Percentiles rank a stretch among this genome's conserved stretches.
These are phyloP conservation scores for Trichoderma erinaceum DNA, from an alignment of 495 filamentous ascomycete species.

Conservation along the genomic window DNA sequence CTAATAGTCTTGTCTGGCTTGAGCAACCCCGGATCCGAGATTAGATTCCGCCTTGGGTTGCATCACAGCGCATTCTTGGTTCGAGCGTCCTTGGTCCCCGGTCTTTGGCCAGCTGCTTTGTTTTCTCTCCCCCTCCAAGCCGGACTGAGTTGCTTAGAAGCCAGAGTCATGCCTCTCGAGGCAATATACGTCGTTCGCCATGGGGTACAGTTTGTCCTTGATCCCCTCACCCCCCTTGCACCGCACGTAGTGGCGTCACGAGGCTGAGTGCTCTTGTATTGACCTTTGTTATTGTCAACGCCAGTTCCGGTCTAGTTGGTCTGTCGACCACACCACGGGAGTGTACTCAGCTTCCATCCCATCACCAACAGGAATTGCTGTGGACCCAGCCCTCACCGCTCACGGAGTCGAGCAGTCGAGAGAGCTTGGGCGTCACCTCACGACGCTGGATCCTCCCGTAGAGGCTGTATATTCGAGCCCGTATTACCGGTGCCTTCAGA, in stretches of 20 bases:
- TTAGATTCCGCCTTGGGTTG: conserved; percentile 2
- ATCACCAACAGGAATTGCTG: conserved; percentile 76
- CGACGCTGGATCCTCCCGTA: conserved; percentile 54
- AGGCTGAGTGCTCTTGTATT: conserved; percentile 11
- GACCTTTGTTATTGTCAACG: conserved; percentile 3
- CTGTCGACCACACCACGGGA: conserved; percentile 71
- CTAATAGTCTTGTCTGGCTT: neutral
- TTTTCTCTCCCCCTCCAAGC: neutral
- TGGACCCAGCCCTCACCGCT: conserved; percentile 79
- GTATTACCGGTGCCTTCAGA: conserved; percentile 91
- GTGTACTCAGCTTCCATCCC: conserved; percentile 60
- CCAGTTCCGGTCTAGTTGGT: conserved; percentile 87
- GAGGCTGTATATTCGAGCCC: conserved; percentile 77
- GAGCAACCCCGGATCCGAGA: conserved; percentile 10
- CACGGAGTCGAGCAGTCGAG: conserved; percentile 80
- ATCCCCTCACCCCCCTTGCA: conserved; percentile 8
- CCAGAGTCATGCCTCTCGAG: conserved; percentile 51
- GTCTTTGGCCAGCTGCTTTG: too few relatives aligned
- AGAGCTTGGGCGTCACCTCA: conserved; percentile 64
- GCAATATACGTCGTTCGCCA: conserved; percentile 82
- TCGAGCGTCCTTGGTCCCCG: too few relatives aligned
- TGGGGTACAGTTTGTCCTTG: conserved; percentile 54
- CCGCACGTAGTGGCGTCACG: conserved; percentile 9
- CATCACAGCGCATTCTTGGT: neutral
- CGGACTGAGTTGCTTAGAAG: neutral